These are phyloP conservation scores for Hericium rajendrae DNA, from an alignment of 768 basidiomycete genomes.

Conservation along the genomic window DNA sequence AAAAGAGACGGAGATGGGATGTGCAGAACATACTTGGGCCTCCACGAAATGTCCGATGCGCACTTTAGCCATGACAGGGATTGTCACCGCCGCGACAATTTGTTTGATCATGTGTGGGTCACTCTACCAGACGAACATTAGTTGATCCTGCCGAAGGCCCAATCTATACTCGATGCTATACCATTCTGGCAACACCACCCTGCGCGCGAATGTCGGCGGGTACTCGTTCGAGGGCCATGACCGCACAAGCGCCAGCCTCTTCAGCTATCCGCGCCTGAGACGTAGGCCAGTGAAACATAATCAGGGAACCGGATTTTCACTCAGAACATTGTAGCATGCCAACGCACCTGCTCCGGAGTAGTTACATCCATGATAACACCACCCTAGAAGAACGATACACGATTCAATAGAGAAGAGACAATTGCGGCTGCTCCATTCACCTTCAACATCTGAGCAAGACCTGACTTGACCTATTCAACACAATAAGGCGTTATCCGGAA, in stretches of 20 bases:
- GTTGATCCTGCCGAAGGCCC: background rate
- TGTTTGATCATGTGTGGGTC: slow-evolving; percentile 96
- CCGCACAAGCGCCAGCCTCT: slow-evolving; percentile 94
- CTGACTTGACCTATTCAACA: slow-evolving; percentile 69
- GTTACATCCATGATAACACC: slow-evolving; percentile 96
- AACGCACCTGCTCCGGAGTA: slow-evolving; percentile 54
- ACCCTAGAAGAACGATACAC: slow-evolving; percentile 33
- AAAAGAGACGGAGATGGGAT: background rate
- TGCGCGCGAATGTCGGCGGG: slow-evolving; percentile 89
- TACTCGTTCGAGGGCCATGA: slow-evolving; percentile 94
- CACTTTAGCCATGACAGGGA: slow-evolving; percentile 94
- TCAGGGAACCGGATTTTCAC: slow-evolving; percentile 19
- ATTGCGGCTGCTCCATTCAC: slow-evolving; percentile 27
- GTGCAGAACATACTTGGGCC: slow-evolving; percentile 52
- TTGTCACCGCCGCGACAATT: slow-evolving; percentile 90
- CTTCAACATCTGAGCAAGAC: slow-evolving; percentile 96
- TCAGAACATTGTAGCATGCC: background rate
- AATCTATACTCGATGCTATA: slow-evolving; percentile 18
- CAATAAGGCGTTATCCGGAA: slow-evolving; percentile 1
- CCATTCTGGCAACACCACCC: slow-evolving; percentile 97
- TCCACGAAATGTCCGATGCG: slow-evolving; percentile 98
- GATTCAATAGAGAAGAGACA: slow-evolving; percentile 1
- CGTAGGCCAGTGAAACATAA: slow-evolving; percentile 13
- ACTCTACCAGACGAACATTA: slow-evolving; percentile 38
- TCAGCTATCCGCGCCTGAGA: slow-evolving; percentile 87